A percentile compares a stretch with the other conserved stretches of the same genome.
These are phyloP conservation scores for Puccinia novopanici DNA, from an alignment of 1,284 basidiomycete species.

Conservation along the genomic window DNA sequence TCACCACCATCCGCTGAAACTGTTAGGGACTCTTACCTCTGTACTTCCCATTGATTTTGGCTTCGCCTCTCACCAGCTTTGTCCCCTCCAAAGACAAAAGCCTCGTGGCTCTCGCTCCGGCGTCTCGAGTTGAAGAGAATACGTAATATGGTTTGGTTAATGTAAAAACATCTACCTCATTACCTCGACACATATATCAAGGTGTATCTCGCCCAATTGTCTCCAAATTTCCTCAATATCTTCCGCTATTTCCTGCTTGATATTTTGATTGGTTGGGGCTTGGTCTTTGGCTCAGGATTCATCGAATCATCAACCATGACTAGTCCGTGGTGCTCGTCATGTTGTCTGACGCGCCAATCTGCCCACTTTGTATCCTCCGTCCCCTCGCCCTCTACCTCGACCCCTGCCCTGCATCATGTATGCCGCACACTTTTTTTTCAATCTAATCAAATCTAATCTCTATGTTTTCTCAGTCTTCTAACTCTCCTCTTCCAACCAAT, in stretches of 20 bases:
- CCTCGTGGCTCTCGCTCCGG: background rate
- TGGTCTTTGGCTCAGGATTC: background rate
- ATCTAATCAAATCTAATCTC: background rate
- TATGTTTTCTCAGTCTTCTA: constrained; percentile 16
- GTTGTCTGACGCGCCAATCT: background rate
- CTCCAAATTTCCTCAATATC: constrained; percentile 4
- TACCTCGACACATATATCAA: constrained; percentile 5
- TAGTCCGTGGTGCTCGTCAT: background rate
- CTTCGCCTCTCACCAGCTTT: background rate
- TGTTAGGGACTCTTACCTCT: no score
- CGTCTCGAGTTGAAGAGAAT: background rate
- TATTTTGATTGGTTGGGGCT: constrained; percentile 18
- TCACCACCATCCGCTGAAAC: no score
- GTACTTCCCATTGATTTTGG: background rate
- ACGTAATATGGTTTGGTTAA: background rate
- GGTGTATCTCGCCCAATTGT: background rate
- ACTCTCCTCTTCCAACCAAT: background rate
- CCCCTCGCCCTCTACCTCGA: background rate
- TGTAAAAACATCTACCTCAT: constrained; percentile 2
- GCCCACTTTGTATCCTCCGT: background rate
- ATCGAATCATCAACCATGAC: background rate
- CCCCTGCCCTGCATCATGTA: background rate
- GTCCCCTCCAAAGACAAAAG: background rate
- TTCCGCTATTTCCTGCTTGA: background rate
- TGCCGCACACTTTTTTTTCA: background rate